Base-by-base conservation (phyloP, 768 basidiomycete genomes). In the Favolaschia claudopus region DNA sequence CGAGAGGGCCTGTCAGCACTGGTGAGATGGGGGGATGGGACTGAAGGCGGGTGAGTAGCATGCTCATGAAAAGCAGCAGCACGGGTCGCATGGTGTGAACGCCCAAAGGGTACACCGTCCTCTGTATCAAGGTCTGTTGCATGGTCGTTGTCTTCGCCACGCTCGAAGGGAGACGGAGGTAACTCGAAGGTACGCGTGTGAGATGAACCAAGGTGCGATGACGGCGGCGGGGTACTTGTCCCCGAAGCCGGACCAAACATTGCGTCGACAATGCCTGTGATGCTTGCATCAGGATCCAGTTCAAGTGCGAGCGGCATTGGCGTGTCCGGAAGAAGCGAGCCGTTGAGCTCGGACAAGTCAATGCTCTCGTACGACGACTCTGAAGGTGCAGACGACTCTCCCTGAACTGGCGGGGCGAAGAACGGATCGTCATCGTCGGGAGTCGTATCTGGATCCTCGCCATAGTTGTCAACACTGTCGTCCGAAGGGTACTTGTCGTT, bases 181-280 rank as follows among this genome's bases (percentile, higher is more conserved):
- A 25, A 25, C 33, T 59, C 56, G 40, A 44, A 60, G 17, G 49
- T 49, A 24, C 50, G 61, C 5, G 55, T 64, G 48, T 62, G 52
- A 19, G 56, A 28, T 13, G 52, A 59, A 15, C 59, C 60, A 22
- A 49, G 46, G 3, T 69, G 67, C 14, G 63, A 72, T 44, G 28
- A n/a, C n/a, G 72, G 77, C 4, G 87, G 83, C 33, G 83, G 81
- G 15, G 84, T 81, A 66, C 67, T 76, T 31, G 68, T 69, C 56
- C 55, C 66, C 14, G 70, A 65, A 19, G 62, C 62, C 42, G 76
- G 74, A 48, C 83, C 80, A 56, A 91, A 79, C 79, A 91, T 87
- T 52, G 89, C 83, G 40, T 91, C 85, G 19, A 91, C 89, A 27
- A 89, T 79, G n/a, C 88, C 86, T 10, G 85, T 86, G 63, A 91